phyloP scores from a whole-genome alignment of 441 rosid genomes.

The Jatropha podagrica region DNA sequence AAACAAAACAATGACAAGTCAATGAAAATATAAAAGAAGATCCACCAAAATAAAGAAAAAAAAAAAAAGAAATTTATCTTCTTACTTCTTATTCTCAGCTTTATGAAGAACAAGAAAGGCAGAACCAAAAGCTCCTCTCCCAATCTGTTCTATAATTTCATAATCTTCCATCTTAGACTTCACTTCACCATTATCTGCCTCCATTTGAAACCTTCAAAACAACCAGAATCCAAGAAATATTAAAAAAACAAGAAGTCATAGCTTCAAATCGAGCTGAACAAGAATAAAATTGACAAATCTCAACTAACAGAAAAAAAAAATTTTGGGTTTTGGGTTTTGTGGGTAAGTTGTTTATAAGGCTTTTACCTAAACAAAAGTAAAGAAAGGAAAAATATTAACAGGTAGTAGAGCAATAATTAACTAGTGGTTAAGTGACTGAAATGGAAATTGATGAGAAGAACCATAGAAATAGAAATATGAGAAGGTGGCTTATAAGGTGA shows the following conservation, averaged over 20 bases:
- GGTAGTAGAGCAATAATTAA: slow-evolving; percentile 14
- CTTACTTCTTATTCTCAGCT: slow-evolving; percentile 64
- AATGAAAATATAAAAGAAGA: slow-evolving; percentile 9
- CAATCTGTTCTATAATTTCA: slow-evolving; percentile 78
- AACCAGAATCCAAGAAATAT: slow-evolving; percentile 10
- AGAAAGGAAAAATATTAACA: slow-evolving; percentile 10
- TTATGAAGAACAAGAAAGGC: slow-evolving; percentile 84
- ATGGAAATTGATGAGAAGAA: slow-evolving; percentile 15
- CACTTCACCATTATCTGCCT: slow-evolving; percentile 40
- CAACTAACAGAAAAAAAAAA: neutral
- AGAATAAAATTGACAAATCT: slow-evolving; percentile 1
- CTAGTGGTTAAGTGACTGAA: neutral
- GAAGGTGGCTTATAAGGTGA: slow-evolving; percentile 22
- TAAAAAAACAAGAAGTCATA: slow-evolving; percentile 18
- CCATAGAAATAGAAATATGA: neutral
- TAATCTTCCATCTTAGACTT: slow-evolving; percentile 74
- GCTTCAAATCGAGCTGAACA: slow-evolving; percentile 8
- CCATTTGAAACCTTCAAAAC: slow-evolving; percentile 50
- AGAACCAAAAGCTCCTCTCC: slow-evolving; percentile 76
- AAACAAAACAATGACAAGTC: neutral
- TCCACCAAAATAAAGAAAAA: slow-evolving; percentile 10
- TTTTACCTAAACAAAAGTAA: neutral
- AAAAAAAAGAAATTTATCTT: slow-evolving; percentile 2
- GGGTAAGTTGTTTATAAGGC: neutral
- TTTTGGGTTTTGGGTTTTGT: neutral